phyloP scores from a whole-genome alignment of 345 rosid species.

The Sonneratia caseolaris region DNA sequence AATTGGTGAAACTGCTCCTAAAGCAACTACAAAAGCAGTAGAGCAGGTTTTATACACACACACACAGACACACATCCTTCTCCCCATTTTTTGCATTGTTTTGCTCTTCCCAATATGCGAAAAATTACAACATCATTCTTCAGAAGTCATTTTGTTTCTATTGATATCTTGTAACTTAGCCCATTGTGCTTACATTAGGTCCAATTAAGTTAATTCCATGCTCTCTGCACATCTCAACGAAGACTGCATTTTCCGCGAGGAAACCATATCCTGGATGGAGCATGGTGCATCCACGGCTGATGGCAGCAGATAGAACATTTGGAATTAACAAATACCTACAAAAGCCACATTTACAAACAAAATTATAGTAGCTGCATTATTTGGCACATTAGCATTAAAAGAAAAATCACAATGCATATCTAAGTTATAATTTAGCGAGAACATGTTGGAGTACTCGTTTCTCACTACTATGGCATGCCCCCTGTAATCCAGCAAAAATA shows the following conservation, averaged over 20 bases:
- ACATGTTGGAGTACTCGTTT: background rate
- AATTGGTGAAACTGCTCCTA: background rate
- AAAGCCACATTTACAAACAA: slow-evolving; percentile 2
- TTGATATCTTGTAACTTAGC: background rate
- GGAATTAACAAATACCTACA: slow-evolving; percentile 71
- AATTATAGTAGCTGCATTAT: background rate
- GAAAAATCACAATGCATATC: too few relatives aligned
- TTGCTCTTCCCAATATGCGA: background rate
- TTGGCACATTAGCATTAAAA: background rate
- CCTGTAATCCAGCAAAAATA: too few relatives aligned
- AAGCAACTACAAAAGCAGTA: background rate
- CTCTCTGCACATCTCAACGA: slow-evolving; percentile 94
- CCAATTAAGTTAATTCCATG: slow-evolving; percentile 96
- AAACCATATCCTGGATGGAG: slow-evolving; percentile 99
- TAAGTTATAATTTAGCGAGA: background rate
- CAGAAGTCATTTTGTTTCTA: background rate
- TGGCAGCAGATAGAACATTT: slow-evolving; percentile 89
- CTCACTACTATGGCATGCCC: background rate
- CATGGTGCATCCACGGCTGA: slow-evolving; percentile 84
- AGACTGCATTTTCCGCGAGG: slow-evolving; percentile 93
- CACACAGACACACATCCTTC: background rate
- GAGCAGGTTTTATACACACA: background rate
- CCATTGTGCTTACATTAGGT: slow-evolving; percentile 61
- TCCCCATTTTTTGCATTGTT: background rate
- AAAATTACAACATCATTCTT: background rate